These are phyloP conservation scores for Tilletiopsis washingtonensis DNA, from an alignment of 1,284 basidiomycete species.

Conservation along the genomic window DNA sequence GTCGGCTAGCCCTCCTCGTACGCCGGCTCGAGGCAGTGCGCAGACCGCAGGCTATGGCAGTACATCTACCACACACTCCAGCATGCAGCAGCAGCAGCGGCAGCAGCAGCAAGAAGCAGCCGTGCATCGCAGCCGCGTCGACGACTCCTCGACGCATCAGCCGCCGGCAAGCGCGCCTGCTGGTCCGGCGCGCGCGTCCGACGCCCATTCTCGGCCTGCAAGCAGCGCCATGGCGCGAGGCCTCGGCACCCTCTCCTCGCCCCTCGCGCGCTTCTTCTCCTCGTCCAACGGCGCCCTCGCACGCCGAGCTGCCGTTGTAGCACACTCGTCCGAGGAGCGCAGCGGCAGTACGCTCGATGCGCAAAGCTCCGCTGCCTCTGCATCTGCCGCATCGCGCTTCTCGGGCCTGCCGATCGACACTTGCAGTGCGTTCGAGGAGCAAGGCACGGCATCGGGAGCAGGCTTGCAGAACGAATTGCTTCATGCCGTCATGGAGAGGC, in stretches of 20 bases:
- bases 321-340: background rate
- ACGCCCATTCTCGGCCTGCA: constrained; percentile 7
- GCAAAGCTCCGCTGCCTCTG: too few relatives aligned
- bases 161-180: too few relatives aligned
- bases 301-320: background rate
- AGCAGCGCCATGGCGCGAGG: background rate
- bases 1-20: background rate
- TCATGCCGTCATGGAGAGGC: constrained; percentile 11
- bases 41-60: too few relatives aligned
- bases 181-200: background rate
- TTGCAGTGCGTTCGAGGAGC: too few relatives aligned
- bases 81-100: background rate
- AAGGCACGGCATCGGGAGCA: background rate
- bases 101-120: too few relatives aligned
- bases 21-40: background rate
- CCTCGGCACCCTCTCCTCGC: constrained; percentile 4
- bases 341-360: too few relatives aligned
- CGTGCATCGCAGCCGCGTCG: too few relatives aligned
- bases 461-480: constrained; percentile 9
- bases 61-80: too few relatives aligned
- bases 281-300: too few relatives aligned
- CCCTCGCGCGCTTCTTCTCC: constrained; percentile 5
- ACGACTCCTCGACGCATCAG: too few relatives aligned
- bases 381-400: background rate
- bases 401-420: too few relatives aligned